Percentiles rank a stretch among this genome's conserved stretches.
These are phyloP conservation scores for Cyberlindnera euphorbiae DNA, from an alignment of 805 yeast species.

Conservation along the genomic window DNA sequence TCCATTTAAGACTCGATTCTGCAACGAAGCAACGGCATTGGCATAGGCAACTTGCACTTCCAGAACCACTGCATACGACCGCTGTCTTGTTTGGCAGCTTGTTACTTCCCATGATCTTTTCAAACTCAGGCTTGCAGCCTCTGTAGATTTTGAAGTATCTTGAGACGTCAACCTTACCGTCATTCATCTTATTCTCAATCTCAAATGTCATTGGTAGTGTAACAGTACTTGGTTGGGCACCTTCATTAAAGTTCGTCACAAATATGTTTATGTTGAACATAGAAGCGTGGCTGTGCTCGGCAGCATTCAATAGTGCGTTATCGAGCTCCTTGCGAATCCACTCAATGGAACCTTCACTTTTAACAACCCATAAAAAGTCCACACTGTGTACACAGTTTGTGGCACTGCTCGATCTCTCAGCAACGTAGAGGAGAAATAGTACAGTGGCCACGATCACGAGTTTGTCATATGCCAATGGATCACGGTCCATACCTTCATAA, in stretches of 20 bases:
- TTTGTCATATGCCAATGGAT: conserved; percentile 39
- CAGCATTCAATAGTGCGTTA: not conserved
- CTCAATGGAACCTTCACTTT: conserved; percentile 28
- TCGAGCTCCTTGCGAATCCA: conserved; percentile 39
- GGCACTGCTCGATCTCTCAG: conserved; percentile 7
- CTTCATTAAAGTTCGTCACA: conserved; percentile 26
- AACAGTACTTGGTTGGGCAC: not conserved
- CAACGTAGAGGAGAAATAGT: conserved; percentile 35
- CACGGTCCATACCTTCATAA: conserved; percentile 49
- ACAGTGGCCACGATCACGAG: conserved; percentile 37
- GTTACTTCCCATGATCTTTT: conserved; percentile 1
- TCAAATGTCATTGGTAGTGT: too few species aligned
- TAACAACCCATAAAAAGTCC: conserved; percentile 44
- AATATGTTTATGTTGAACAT: conserved; percentile 23
- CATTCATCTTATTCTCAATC: not conserved
- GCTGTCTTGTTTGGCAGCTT: conserved; percentile 29
- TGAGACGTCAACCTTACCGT: not conserved
- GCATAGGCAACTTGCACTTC: conserved; percentile 36
- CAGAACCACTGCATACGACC: conserved; percentile 44
- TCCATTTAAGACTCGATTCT: conserved; percentile 27
- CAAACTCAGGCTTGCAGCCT: conserved; percentile 16
- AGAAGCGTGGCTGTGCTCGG: not conserved
- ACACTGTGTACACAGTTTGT: conserved; percentile 26
- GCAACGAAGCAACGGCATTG: conserved; percentile 36
- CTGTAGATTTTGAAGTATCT: conserved; percentile 6